Base-by-base conservation (phyloP, 2,329 filamentous ascomycete genomes). In the Cytospora piceae region DNA sequence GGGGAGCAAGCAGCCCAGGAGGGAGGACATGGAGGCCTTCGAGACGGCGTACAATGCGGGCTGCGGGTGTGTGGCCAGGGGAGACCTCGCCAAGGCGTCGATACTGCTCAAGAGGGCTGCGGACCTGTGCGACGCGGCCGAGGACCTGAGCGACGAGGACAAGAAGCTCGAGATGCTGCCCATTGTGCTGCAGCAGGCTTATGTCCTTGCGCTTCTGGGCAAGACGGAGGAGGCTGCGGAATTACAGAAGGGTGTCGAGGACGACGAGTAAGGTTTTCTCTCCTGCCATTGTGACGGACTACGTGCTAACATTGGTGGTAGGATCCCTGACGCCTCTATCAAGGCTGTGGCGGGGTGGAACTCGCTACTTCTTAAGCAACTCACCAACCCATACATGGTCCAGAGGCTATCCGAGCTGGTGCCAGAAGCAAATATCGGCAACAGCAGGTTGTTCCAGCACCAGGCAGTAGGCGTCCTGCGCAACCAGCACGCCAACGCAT, bases 41-140 rank as follows among this genome's bases (percentile, higher is more conserved):
- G 92, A 95, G 79, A 89, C 90, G 31, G 89, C 90, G 14, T 96
- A 92, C 78, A 96, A 96, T 75, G 85, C 87, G 29, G 92, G 91
- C 11, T 94, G 91, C 74, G 83, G 83, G 24, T 87, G 86, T 74
- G 88, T 95, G 71, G 90, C 90, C 17, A 82, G 86, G 56, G 89
- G 87, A 9, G 88, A 91, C 70, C 80, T 91, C 46, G 82, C 78
- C 5, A 84, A 87, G 70, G 91, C 87, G 1, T 83, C 87, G 27
- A 79, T 89, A 29, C 80, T 94, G 64, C 78, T 95, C 67, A 90
- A 89, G 77, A 83, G 89, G 62, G 88, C 92, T 2, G 85, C 84
- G 70, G 85, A 88, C 70, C 80, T 94, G 24, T 95, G 92, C 74
- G 87, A 90, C 74, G 85, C 85, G 5, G 84, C 90, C 15, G 90